These are phyloP conservation scores for Glonium stellatum DNA, from an alignment of 495 filamentous ascomycete species.

Conservation along the genomic window DNA sequence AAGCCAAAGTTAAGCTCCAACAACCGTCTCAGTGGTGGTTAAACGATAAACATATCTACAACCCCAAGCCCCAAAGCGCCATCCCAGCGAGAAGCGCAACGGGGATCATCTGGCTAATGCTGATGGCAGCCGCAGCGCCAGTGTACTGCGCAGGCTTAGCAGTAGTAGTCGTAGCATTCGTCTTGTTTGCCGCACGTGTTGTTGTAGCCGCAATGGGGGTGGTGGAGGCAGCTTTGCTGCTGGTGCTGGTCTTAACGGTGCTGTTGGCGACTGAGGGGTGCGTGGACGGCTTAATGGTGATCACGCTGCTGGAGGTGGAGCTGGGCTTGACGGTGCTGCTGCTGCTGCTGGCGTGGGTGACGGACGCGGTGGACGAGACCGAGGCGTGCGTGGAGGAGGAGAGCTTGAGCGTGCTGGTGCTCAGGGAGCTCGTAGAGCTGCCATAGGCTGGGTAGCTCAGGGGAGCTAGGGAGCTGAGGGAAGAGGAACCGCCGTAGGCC, in stretches of 20 bases:
- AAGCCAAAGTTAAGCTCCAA: no score
- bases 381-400: background rate
- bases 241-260: background rate
- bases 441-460: no score
- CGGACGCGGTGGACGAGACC: background rate
- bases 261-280: background rate
- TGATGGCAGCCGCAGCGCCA: background rate
- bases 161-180: background rate
- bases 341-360: background rate
- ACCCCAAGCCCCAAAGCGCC: background rate
- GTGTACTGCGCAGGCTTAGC: background rate
- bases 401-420: background rate
- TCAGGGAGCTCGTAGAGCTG: background rate
- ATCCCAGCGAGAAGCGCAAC: background rate
- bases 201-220: background rate
- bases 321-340: background rate
- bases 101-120: background rate
- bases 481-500: background rate
- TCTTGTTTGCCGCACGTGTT: background rate
- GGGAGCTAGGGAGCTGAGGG: no score
- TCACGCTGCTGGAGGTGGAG: background rate
- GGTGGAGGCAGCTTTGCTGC: background rate
- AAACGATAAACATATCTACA: background rate
- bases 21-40: no score
- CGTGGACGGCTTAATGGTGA: background rate